Base-by-base conservation (phyloP, 208 protist species). In the Leishmania amazonensis region DNA sequence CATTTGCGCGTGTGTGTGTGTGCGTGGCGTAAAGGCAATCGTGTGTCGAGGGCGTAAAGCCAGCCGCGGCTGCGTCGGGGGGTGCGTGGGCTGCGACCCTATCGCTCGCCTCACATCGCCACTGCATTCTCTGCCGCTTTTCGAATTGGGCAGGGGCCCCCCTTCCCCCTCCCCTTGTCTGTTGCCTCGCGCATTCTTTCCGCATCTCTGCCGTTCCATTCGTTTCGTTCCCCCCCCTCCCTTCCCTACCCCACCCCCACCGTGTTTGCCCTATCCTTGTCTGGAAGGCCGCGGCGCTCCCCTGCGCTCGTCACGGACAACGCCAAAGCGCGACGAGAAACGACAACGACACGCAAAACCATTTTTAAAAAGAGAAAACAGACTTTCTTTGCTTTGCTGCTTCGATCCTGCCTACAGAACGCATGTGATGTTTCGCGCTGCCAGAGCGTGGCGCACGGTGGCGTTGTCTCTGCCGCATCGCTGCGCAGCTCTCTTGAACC, bases 401-500 rank as follows among this genome's bases (percentile, higher is more conserved):
- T 49, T 42, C 28, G 28, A 24, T 15, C 11, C 9, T 21, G 24
- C 40, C 21, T 15, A 75, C 45, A 58, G 17, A 42, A 51, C 31
- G n/a, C 73, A n/a, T 45, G 45, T 51, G 35, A 35, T 76, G 73
- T 45, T 76, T 31, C n/a, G 73, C 15, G 19, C 21, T 57, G 51
- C 35, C n/a, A 62, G 51, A 45, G 47, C 73, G 51, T 15, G 40
- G 51, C 73, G 62, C 31, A 51, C 73, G 53, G 51, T 62, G 51
- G 53, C 17, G 31, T 31, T 51, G n/a, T 76, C 73, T 47, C 49
- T 76, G 31, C 73, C 73, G 35, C 73, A 28, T 21, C 53, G 73
- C 15, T 51, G 49, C 49, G 2, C 51, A 13, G 53, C 73, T 42
- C 73, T 76, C 51, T 35, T 15, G n/a, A 19, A 7, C 24, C 42